phyloP scores from a whole-genome alignment of 805 yeast species.

The Metschnikowia kofuensis region DNA sequence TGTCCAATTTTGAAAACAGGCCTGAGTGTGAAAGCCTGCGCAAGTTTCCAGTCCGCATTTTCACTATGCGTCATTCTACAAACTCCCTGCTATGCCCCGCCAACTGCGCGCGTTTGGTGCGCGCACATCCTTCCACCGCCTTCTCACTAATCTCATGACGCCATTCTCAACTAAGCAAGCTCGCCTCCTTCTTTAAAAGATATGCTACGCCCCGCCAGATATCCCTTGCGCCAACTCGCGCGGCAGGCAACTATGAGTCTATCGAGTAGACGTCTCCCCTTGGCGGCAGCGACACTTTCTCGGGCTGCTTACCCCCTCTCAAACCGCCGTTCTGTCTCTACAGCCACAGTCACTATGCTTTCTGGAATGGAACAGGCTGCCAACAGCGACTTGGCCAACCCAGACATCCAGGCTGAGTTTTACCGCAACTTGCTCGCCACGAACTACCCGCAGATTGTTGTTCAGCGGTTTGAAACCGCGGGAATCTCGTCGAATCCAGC shows the following conservation, averaged over 20 bases:
- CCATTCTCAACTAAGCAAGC: background rate
- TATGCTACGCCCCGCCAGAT: constrained; percentile 9
- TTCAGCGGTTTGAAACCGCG: constrained; percentile 89
- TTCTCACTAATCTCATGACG: constrained; percentile 3
- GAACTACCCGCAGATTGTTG: constrained; percentile 93
- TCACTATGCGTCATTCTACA: too few relatives aligned
- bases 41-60: too few relatives aligned
- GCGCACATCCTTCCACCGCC: constrained; percentile 16
- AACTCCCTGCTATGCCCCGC: background rate
- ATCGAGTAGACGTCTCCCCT: background rate
- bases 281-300: background rate
- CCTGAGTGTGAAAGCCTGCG: too few relatives aligned
- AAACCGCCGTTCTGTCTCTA: constrained; percentile 19
- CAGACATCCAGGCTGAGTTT: constrained; percentile 77
- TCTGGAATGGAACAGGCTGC: constrained; percentile 76
- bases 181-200: background rate
- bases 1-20: too few relatives aligned
- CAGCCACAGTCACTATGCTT: constrained; percentile 28
- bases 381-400: constrained; percentile 65
- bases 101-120: constrained; percentile 6
- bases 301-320: background rate
- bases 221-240: constrained; percentile 3
- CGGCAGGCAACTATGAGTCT: background rate
- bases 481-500: constrained; percentile 85
- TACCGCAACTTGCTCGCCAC: constrained; percentile 70